Evolutionary conservation across 495 filamentous ascomycete genomes (phyloP).

Genomic region (Aspergillus steynii): DNA sequence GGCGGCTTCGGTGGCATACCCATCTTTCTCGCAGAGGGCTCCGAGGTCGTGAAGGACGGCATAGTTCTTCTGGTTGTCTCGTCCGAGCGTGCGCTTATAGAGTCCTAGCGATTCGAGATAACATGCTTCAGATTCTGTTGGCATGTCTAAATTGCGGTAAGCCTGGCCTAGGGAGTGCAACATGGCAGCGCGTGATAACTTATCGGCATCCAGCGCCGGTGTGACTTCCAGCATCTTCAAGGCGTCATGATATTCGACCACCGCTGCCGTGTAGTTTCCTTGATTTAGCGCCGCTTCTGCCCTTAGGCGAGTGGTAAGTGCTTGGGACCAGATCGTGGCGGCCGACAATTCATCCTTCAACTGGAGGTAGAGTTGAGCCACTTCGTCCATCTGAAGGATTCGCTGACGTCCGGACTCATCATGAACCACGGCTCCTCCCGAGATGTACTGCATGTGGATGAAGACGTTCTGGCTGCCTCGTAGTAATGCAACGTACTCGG

Average conservation of each 20-base stretch:
- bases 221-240: conserved; percentile 24
- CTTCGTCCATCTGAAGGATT: conserved; percentile 30
- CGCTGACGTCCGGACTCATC: conserved; percentile 32
- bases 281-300: conserved; percentile 25
- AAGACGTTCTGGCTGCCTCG: conserved; percentile 24
- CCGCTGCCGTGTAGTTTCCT: conserved; percentile 22
- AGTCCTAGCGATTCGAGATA: conserved; percentile 30
- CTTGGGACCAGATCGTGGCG: conserved; percentile 20
- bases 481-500: conserved; percentile 22
- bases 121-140: conserved; percentile 28
- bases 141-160: conserved; percentile 26
- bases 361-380: conserved; percentile 28
- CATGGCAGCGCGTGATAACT: conserved; percentile 24
- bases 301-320: conserved; percentile 15
- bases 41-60: conserved; percentile 28
- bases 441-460: conserved; percentile 27
- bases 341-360: conserved; percentile 24
- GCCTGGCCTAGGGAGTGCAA: conserved; percentile 28
- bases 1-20: conserved; percentile 33
- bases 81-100: conserved; percentile 28
- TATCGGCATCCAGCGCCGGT: conserved; percentile 27
- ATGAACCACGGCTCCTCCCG: conserved; percentile 29
- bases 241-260: conserved; percentile 27
- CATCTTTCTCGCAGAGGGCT: conserved; percentile 30
- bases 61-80: conserved; percentile 30